A percentile compares a stretch with the other conserved stretches of the same genome.
phyloP scores from a whole-genome alignment of 495 filamentous ascomycete species.

The Daldinia childiae region DNA sequence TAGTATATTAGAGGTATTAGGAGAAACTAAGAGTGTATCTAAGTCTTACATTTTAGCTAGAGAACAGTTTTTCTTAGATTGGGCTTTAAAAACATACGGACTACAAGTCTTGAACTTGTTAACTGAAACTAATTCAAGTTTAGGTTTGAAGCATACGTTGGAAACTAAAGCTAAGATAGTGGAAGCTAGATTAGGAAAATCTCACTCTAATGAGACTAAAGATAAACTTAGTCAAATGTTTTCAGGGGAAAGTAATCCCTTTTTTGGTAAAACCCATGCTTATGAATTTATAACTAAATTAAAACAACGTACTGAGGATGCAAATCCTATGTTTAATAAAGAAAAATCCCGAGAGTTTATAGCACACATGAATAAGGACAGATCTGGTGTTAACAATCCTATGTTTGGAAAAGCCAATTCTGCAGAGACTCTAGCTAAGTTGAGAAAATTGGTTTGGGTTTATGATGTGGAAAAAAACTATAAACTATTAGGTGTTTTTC shows the following conservation, averaged over 20 bases:
- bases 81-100: conserved; percentile 2
- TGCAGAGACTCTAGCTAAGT: too few species aligned
- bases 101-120: conserved; percentile 5
- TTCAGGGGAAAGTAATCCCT: background rate
- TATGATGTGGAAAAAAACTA: too few species aligned
- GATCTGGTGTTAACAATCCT: background rate
- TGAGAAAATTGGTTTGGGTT: too few species aligned
- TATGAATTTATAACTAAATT: conserved; percentile 6
- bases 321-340: conserved; percentile 5
- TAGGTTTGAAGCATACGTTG: conserved; percentile 4
- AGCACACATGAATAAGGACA: conserved; percentile 4
- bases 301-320: conserved; percentile 1
- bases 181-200: conserved; percentile 5
- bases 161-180: conserved; percentile 5
- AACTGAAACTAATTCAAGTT: conserved; percentile 5
- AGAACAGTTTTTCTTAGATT: conserved; percentile 5
- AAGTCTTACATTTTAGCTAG: conserved; percentile 5
- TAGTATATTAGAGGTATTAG: conserved; percentile 5
- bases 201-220: conserved; percentile 5
- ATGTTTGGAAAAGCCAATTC: too few species aligned
- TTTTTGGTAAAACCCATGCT: conserved; percentile 3
- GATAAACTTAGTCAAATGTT: conserved; percentile 5
- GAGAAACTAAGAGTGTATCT: conserved; percentile 5
- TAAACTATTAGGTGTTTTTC: too few species aligned
- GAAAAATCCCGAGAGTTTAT: conserved; percentile 3